Base-by-base conservation (phyloP, 2,329 filamentous ascomycete species). In the Aspergillus oerlinghausenensis region DNA sequence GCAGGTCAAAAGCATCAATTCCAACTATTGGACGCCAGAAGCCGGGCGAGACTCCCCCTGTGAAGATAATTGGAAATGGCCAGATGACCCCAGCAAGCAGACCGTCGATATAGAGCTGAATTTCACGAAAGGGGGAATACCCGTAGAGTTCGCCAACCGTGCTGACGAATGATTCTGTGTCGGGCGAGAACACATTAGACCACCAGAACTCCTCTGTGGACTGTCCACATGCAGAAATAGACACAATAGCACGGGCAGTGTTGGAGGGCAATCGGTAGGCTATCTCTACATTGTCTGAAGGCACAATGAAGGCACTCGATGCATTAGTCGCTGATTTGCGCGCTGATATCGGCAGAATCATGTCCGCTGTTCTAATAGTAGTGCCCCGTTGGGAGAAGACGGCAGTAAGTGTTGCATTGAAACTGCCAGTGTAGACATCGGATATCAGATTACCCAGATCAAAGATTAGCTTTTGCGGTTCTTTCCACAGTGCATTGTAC, bases 51-150 rank as follows among this genome's bases (percentile, higher is more conserved):
- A 95, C 80, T 1, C 90, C 90, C 2, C 91, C 90, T 0, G 90
- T 92, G 65, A 92, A 93, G 50, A 95, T 87, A 19, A 91, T 81
- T 0, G 90, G 89, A 65, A 89, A 93, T 1, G 90, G 91, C 89
- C 88, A 94, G 32, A 85, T 82, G 1, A 92, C 84, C 2, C 90
- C 90, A 1, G 88, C 88, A 23, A 93, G 73, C 19, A 81, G 74
- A 1, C 83, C 88, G 66, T 95, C 90, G 52, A 95, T 89, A 47
- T 83, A 77, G 0, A 94, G 76, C 64, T 92, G 89, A 1, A 94
- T 80, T 74, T 95, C 90, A 23, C 90, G 84, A 70, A 89, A 93
- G 0, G 89, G 85, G 4, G 87, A 87, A 64, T 84, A 84, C 0
- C 88, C 90, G 25, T 84, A 83, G 0, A 91, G 77, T 1, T 75